Percentiles rank a stretch among this genome's conserved stretches.
phyloP scores from a whole-genome alignment of 257 asterid species.

The Penstemon davidsonii region DNA sequence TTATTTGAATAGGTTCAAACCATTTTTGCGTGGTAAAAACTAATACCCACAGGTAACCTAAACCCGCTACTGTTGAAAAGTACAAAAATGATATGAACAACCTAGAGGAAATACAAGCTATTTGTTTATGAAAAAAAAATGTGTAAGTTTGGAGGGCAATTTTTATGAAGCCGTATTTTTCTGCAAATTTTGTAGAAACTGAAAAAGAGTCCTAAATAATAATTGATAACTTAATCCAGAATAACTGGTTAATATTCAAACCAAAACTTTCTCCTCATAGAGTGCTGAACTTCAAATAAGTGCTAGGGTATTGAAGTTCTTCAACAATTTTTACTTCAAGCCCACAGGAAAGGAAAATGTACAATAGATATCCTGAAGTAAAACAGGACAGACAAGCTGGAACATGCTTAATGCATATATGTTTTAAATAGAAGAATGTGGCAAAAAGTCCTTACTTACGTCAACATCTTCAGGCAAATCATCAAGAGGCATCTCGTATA shows the following conservation, averaged over 20 bases:
- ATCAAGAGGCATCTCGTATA: conserved; percentile 80
- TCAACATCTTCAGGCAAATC: conserved; percentile 75
- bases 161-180: neutral
- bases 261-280: neutral
- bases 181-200: neutral
- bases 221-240: neutral
- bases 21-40: neutral
- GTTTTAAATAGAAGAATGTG: conserved; percentile 28
- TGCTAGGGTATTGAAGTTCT: neutral
- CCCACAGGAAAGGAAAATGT: neutral
- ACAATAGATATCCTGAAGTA: conserved; percentile 5
- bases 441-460: conserved; percentile 79
- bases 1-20: too few species aligned
- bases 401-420: conserved; percentile 13
- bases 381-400: conserved; percentile 13
- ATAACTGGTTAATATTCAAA: neutral
- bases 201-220: neutral
- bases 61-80: neutral
- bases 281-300: neutral
- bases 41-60: neutral
- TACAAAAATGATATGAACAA: neutral
- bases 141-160: neutral
- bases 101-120: neutral
- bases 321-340: neutral
- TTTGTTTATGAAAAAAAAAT: neutral